Conservation (phyloP, 306 rosid genomes). For the Fragaria vesca region DNA sequence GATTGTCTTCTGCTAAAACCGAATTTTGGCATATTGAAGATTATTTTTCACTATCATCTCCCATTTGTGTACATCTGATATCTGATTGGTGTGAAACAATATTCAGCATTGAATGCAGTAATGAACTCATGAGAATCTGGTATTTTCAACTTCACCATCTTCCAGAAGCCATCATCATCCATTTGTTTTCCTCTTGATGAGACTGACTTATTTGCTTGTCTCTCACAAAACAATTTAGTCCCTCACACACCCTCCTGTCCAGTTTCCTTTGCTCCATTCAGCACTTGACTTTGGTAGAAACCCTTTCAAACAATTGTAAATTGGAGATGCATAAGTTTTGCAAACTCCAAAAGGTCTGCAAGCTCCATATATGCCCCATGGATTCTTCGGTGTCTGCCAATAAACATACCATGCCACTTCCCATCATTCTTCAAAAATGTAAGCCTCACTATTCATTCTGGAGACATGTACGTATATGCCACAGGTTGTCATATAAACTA, state of each 20-base stretch:
- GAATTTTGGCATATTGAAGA: too few relatives aligned
- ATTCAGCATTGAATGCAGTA: not conserved
- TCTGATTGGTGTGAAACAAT: too few relatives aligned
- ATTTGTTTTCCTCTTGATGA: not conserved
- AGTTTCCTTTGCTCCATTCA: slow-evolving; percentile 19
- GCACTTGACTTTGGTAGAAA: slow-evolving; percentile 9
- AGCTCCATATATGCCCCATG: slow-evolving; percentile 14
- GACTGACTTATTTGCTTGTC: not conserved
- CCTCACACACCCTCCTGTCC: slow-evolving; percentile 25
- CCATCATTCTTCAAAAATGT: not conserved
- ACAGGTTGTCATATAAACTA: not conserved
- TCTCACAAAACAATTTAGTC: slow-evolving; percentile 17
- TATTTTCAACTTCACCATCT: not conserved
- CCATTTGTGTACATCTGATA: too few relatives aligned
- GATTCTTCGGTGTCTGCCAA: slow-evolving; percentile 9
- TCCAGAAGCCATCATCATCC: not conserved
- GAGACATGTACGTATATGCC: not conserved
- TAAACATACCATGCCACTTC: not conserved
- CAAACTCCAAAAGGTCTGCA: slow-evolving; percentile 25
- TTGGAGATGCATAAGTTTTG: not conserved
- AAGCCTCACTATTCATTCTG: slow-evolving; percentile 20
- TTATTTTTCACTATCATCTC: too few relatives aligned
- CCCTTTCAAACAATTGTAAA: slow-evolving; percentile 21
- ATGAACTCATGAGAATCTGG: slow-evolving; percentile 26
- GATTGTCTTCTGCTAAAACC: slow-evolving; percentile 2